Base-by-base conservation (phyloP, 768 basidiomycete species). In the Kwoniella sp. region DNA sequence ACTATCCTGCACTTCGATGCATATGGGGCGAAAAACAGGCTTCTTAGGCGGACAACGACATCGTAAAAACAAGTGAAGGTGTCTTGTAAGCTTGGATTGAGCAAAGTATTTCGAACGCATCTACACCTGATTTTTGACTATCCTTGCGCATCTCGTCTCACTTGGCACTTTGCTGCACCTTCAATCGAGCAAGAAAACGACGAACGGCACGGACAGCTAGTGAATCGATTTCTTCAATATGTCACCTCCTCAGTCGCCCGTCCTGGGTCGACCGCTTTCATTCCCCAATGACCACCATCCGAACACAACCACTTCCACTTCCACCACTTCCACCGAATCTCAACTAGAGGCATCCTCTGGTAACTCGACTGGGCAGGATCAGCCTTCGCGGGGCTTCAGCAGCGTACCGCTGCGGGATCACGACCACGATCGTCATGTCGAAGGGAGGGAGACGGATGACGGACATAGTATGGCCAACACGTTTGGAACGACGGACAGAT, bases 401-500 rank as follows among this genome's bases (percentile, higher is more conserved):
- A 25, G 11, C 17, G 50, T 52, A 2, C 50, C 50, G 4, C 22
- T 52, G 2, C 50, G 50, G 11, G 26, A 51, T 22, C 50, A 54
- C n/a, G 60, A 61, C 4, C 34, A 50, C 15, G 52, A 52, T 7
- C 45, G 50, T 41, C 20, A 41, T 9, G 20, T 2, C 5, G 41
- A 45, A 7, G 28, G 26, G 37, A 38, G 61, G 37, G 61, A 62
- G 0, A 62, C 61, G 29, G 61, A 54, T 9, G 61, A 62, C 26
- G 38, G 37, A 9, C 61, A 63, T 37, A 55, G 54, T 50, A 20
- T 63, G 23, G 61, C 61, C 23, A 63, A 63, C 31, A 63, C 61
- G 17, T 63, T 63, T 23, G 61, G 61, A 2, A 56, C 61, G 2
- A 56, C 23, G 11, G 61, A 63, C 23, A 2, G n/a, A n/a, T 34